Conservation (phyloP, 371 early-diverging fungal species). For the Blakeslea trispora region DNA sequence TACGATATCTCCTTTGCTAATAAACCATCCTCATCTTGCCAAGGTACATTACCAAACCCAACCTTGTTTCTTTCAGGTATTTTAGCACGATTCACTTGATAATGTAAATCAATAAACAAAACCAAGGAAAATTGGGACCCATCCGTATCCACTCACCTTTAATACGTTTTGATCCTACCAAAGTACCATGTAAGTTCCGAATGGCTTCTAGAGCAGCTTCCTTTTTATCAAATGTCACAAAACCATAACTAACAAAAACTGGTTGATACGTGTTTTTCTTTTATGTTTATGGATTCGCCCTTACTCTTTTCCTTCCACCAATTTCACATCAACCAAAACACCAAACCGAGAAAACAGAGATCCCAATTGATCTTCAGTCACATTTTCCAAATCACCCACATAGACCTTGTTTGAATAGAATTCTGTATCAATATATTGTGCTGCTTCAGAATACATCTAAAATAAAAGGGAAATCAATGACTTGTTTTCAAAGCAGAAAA, state of each 20-base stretch:
- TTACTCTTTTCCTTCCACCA: constrained; percentile 63
- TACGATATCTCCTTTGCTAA: constrained; percentile 38
- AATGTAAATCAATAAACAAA: too few relatives aligned
- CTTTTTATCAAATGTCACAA: constrained; percentile 53
- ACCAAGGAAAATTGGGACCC: too few relatives aligned
- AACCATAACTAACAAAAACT: constrained; percentile 51
- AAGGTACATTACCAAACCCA: constrained; percentile 63
- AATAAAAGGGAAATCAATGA: neutral
- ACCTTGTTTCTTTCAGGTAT: constrained; percentile 63
- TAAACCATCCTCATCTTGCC: constrained; percentile 57
- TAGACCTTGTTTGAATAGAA: constrained; percentile 61
- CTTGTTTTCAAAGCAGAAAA: too few relatives aligned
- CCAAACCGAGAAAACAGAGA: constrained; percentile 55
- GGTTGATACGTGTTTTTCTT: too few relatives aligned
- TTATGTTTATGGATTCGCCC: too few relatives aligned
- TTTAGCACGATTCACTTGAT: constrained; percentile 58
- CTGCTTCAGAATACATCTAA: constrained; percentile 56
- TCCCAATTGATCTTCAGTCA: constrained; percentile 37
- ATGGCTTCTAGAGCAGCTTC: constrained; percentile 51
- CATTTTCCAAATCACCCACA: constrained; percentile 52
- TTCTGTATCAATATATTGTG: constrained; percentile 60
- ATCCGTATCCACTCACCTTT: constrained; percentile 37
- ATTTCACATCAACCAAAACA: constrained; percentile 48
- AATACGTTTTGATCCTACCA: constrained; percentile 48
- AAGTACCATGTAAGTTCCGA: constrained; percentile 52